A percentile compares a stretch with the other conserved stretches of the same genome.
These are phyloP conservation scores for Dysphania ambrosioides DNA, from an alignment of 148 eudicot genomes.

Conservation along the genomic window DNA sequence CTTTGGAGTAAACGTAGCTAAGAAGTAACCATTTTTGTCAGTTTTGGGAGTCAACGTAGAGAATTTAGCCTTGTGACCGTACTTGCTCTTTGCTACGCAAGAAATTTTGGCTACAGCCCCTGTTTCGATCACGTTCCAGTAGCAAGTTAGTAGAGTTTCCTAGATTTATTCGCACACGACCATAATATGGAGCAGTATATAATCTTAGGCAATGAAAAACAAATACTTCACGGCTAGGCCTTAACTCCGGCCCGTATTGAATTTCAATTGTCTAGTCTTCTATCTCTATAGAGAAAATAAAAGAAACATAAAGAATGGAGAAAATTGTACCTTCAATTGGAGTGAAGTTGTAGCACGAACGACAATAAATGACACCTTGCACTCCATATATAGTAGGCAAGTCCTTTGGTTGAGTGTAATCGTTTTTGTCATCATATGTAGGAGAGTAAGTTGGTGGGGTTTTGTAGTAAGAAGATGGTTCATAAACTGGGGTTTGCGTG, in stretches of 20 bases:
- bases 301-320: too few species aligned
- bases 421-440: background rate
- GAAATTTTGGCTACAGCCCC: constrained; percentile 28
- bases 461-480: constrained; percentile 6
- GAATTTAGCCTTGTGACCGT: constrained; percentile 21
- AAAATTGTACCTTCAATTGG: too few species aligned
- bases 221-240: too few species aligned
- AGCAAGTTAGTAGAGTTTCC: too few species aligned
- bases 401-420: background rate
- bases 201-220: too few species aligned
- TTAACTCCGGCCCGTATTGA: too few species aligned
- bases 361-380: background rate
- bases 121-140: background rate
- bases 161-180: too few species aligned
- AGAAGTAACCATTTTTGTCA: constrained; percentile 31
- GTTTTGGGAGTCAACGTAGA: constrained; percentile 27
- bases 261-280: too few species aligned
- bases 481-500: constrained; percentile 3
- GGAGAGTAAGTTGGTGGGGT: constrained; percentile 14
- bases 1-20: constrained; percentile 32
- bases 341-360: too few species aligned
- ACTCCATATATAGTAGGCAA: background rate
- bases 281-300: too few species aligned
- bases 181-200: too few species aligned
- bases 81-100: constrained; percentile 15